A percentile compares a stretch with the other conserved stretches of the same genome.
These are phyloP conservation scores for Phytophthora foliorum DNA, from an alignment of 352 stramenopile species.

Conservation along the genomic window DNA sequence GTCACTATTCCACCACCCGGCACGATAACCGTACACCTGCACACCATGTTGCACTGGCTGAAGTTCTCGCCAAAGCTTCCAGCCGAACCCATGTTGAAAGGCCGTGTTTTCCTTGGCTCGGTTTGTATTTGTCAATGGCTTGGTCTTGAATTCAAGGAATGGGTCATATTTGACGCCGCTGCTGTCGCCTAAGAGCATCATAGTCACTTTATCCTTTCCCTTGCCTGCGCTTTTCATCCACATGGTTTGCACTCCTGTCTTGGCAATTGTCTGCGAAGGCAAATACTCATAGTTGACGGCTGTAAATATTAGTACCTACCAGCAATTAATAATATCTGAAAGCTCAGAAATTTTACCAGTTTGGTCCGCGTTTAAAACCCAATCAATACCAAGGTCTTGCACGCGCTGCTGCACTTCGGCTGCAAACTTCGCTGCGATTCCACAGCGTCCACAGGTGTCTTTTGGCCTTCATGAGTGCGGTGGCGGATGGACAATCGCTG, in stretches of 20 bases:
- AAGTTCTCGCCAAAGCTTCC: not conserved
- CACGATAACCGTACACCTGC: conserved; percentile 3
- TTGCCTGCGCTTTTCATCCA: conserved; percentile 28
- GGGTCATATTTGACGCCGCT: conserved; percentile 33
- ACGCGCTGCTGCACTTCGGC: too few relatives aligned
- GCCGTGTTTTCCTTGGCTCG: conserved; percentile 9
- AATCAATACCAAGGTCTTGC: too few relatives aligned
- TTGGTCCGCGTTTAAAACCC: too few relatives aligned
- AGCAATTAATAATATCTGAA: too few relatives aligned
- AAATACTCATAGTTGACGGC: conserved; percentile 18
- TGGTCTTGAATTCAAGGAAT: conserved; percentile 37
- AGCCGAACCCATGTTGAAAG: conserved; percentile 5
- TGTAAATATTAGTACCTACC: not conserved
- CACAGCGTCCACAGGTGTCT: too few relatives aligned
- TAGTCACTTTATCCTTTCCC: conserved; percentile 30
- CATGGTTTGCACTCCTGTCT: conserved; percentile 17
- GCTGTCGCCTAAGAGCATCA: conserved; percentile 36
- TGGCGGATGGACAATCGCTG: too few relatives aligned
- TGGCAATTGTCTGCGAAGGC: conserved; percentile 4
- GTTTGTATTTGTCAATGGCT: conserved; percentile 1
- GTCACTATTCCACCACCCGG: conserved; percentile 39
- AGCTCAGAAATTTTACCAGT: too few relatives aligned
- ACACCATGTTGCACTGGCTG: too few relatives aligned
- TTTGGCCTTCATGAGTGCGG: too few relatives aligned
- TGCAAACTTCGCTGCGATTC: too few relatives aligned